Conservation (phyloP, 768 basidiomycete genomes). For the Russula ochroleuca region DNA sequence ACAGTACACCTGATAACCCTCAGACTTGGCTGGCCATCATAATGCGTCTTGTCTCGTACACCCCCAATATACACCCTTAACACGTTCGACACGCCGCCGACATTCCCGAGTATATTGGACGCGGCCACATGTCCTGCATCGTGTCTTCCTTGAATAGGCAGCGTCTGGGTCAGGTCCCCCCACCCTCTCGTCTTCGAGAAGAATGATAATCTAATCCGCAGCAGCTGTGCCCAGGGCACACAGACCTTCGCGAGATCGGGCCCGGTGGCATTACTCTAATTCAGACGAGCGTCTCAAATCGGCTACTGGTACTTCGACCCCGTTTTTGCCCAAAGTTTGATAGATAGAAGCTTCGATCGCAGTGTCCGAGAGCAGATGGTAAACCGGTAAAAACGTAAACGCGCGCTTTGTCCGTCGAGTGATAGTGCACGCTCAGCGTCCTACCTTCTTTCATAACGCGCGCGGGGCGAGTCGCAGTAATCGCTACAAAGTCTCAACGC, state of each 20-base stretch:
- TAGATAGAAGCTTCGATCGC: background rate
- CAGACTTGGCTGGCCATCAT: background rate
- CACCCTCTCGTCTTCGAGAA: background rate
- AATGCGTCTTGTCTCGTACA: background rate
- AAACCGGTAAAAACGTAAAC: background rate
- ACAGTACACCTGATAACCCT: background rate
- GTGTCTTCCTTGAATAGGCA: background rate
- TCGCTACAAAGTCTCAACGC: background rate
- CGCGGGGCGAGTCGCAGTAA: background rate
- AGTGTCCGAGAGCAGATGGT: background rate
- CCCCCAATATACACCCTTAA: background rate
- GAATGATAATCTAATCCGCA: background rate
- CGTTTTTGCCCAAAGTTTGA: background rate
- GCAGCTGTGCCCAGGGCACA: background rate
- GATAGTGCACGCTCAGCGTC: background rate
- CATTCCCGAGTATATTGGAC: background rate
- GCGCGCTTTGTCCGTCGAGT: background rate
- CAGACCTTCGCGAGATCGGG: background rate
- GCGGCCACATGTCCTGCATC: background rate
- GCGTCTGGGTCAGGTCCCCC: background rate
- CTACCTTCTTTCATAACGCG: background rate
- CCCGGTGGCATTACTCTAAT: background rate
- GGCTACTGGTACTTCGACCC: background rate
- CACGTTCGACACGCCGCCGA: background rate
- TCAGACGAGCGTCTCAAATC: background rate